A percentile compares a stretch with the other conserved stretches of the same genome.
These are phyloP conservation scores for Alternaria sp. DNA, from an alignment of 2,329 filamentous ascomycete genomes.

Conservation along the genomic window DNA sequence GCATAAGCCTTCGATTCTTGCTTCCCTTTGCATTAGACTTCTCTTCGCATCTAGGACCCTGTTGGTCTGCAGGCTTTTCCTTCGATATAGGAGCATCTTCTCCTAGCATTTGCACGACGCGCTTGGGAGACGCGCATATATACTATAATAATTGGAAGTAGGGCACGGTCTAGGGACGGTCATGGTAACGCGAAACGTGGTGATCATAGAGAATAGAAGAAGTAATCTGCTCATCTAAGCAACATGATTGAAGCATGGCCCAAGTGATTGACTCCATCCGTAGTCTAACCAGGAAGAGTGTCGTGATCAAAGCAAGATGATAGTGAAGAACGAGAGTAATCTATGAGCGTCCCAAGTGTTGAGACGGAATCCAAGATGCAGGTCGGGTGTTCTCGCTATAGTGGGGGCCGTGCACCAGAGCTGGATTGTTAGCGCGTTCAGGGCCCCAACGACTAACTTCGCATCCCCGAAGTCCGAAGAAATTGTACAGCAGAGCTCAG, in stretches of 20 bases:
- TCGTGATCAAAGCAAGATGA: no score
- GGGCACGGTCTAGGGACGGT: slow-evolving; percentile 25
- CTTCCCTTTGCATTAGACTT: slow-evolving; percentile 30
- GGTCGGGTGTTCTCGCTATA: slow-evolving; percentile 22
- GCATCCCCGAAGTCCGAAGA: slow-evolving; percentile 35
- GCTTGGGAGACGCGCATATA: slow-evolving; percentile 31
- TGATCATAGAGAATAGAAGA: slow-evolving; percentile 14
- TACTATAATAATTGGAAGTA: slow-evolving; percentile 38
- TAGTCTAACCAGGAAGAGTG: not conserved
- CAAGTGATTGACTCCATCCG: no score
- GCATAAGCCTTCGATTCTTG: slow-evolving; percentile 33
- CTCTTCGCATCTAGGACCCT: slow-evolving; percentile 19
- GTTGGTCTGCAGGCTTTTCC: slow-evolving; percentile 29
- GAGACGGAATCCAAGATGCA: slow-evolving; percentile 1
- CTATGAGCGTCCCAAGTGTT: not conserved
- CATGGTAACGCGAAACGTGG: slow-evolving; percentile 34
- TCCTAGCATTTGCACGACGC: slow-evolving; percentile 27
- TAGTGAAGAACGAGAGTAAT: not conserved
- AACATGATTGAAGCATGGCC: not conserved
- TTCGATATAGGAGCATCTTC: slow-evolving; percentile 22
- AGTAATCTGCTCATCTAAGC: slow-evolving; percentile 5
- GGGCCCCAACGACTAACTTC: slow-evolving; percentile 26
- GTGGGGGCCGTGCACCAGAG: slow-evolving; percentile 14
- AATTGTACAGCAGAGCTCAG: slow-evolving; percentile 33
- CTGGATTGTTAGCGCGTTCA: slow-evolving; percentile 20